Conservation (phyloP, 352 stramenopile species). For the Aphanomyces euteiches region DNA sequence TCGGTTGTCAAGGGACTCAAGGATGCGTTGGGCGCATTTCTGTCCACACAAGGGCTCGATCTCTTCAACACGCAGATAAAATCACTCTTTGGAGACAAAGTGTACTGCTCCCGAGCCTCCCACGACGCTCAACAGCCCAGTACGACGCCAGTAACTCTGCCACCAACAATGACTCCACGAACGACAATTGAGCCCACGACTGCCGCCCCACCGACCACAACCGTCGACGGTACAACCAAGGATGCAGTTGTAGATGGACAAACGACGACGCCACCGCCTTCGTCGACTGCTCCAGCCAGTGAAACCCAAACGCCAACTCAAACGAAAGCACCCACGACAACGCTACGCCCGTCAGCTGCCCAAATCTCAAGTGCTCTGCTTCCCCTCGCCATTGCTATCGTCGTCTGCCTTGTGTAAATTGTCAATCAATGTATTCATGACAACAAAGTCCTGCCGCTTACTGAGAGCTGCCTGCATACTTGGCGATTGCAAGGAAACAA, state of each 20-base stretch:
- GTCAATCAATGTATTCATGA: neutral
- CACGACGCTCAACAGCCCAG: slow-evolving; percentile 1
- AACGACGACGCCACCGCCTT: too few species aligned
- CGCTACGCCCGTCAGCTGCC: too few species aligned
- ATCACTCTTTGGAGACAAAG: slow-evolving; percentile 10
- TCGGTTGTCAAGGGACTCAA: slow-evolving; percentile 19
- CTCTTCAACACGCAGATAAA: slow-evolving; percentile 14
- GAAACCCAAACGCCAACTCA: too few species aligned
- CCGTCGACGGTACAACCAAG: neutral
- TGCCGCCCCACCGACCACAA: neutral
- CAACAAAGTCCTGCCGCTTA: neutral
- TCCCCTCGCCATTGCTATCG: too few species aligned
- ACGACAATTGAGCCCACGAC: neutral
- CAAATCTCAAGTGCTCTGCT: too few species aligned
- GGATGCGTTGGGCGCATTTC: neutral
- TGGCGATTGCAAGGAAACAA: neutral
- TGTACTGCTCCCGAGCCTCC: slow-evolving; percentile 14
- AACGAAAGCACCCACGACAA: too few species aligned
- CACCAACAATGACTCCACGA: slow-evolving; percentile 6
- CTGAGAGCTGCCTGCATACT: neutral
- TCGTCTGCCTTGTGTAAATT: neutral
- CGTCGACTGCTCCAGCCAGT: too few species aligned
- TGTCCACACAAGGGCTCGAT: neutral
- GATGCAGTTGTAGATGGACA: neutral
- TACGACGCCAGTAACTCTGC: slow-evolving; percentile 3